Evolutionary conservation across 1,284 basidiomycete species (phyloP).

Genomic region (Mycena sp.): DNA sequence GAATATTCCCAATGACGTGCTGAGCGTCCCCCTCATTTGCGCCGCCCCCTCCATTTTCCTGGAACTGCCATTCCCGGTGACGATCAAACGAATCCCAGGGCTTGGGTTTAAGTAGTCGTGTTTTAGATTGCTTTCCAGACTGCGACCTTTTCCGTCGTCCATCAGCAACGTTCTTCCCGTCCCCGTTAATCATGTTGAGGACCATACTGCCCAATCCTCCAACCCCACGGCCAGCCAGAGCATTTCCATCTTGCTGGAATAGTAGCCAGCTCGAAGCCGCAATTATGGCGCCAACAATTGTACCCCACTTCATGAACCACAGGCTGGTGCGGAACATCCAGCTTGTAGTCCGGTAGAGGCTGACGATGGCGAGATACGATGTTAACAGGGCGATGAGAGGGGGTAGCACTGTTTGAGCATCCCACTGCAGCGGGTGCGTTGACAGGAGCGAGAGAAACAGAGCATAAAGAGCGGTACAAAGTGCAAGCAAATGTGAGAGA

Average conservation of each 20-base stretch:
- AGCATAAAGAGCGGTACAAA: conserved; percentile 58
- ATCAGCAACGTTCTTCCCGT: conserved; percentile 43
- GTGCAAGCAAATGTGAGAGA: conserved; percentile 61
- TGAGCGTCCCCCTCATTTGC: conserved; percentile 32
- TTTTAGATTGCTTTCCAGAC: conserved; percentile 30
- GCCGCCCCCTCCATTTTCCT: conserved; percentile 44
- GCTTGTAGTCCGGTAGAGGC: conserved; percentile 77
- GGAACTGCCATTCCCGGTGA: conserved; percentile 68
- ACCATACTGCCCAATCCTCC: conserved; percentile 53
- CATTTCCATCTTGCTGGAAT: conserved; percentile 50
- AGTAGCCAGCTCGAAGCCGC: conserved; percentile 59
- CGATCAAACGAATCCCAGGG: conserved; percentile 74
- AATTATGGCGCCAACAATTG: conserved; percentile 60
- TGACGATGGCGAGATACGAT: conserved; percentile 77
- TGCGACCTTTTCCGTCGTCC: conserved; percentile 37
- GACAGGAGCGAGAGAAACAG: conserved; percentile 58
- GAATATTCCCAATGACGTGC: conserved; percentile 54
- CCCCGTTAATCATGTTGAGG: conserved; percentile 55
- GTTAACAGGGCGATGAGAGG: conserved; percentile 76
- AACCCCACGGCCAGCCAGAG: conserved; percentile 45
- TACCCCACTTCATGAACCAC: conserved; percentile 81
- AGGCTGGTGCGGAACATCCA: conserved; percentile 75
- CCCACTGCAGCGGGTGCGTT: conserved; percentile 66
- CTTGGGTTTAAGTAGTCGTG: conserved; percentile 52
- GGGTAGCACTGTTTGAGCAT: conserved; percentile 72